Base-by-base conservation (phyloP, 1,139 yeast species). In the Diutina neorugosa region DNA sequence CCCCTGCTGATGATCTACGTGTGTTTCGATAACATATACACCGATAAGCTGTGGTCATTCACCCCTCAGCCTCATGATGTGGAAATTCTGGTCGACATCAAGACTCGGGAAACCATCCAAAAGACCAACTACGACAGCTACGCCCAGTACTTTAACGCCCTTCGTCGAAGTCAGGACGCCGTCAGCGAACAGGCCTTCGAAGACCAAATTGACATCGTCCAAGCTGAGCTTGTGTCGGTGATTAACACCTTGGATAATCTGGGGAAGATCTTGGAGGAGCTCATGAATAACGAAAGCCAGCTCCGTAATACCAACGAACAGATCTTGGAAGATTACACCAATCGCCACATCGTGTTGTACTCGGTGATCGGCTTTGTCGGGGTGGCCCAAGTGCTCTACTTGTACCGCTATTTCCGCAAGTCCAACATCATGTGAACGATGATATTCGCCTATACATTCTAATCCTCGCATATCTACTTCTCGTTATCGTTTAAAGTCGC, bases 1-100 rank as follows among this genome's bases (percentile, higher is more conserved):
- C 62, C 64, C 44, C 41, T 63, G 7, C 56, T 67, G 53, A 59
- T 64, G 44, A 65, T 74, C 20, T 66, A 71, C 56, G 63, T 74
- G 27, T 74, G 79, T 58, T 73, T 74, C 59, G 77, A 74, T 60
- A 74, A 74, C 57, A 55, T 73, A 41, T 74, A 68, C 60, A 61
- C 61, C 52, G 79, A 74, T 58, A 69, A 69, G 57, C 70, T 75
- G 14, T 74, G 78, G 78, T 67, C 76, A 21, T 74, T 72, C 58
- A 60, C 62, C 20, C 73, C 76, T 5, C 55, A 57, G 41, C 49
- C 60, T 2, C 63, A 65, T 48, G 77, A 74, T 51, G 62, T 74
- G 19, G 69, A 69, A 55, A 53, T 74, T 43, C 59, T 55, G 14
- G 75, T 74, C 16, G 68, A 69, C 52, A 66, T 74, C 53, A 66